Evolutionary conservation across 352 stramenopile genomes (phyloP).

Genomic region (Phytophthora ramorum): DNA sequence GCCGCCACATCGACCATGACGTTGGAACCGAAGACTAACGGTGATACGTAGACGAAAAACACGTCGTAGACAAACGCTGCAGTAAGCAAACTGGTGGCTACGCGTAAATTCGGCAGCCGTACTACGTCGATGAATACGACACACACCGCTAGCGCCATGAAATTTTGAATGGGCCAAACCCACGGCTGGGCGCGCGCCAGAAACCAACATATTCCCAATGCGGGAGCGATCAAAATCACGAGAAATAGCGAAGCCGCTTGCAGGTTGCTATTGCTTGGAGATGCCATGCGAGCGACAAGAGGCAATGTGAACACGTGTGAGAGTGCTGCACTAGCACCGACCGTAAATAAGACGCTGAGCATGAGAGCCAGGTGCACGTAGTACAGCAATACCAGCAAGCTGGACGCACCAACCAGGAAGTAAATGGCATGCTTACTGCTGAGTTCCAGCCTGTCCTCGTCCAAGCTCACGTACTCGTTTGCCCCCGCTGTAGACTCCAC

Average conservation of each 20-base stretch:
- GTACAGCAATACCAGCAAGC: conserved; percentile 67
- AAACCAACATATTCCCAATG: conserved; percentile 57
- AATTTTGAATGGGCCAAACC: conserved; percentile 89
- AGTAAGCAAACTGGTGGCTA: conserved; percentile 83
- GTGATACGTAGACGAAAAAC: conserved; percentile 95
- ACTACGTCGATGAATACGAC: conserved; percentile 90
- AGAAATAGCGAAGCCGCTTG: conserved; percentile 28
- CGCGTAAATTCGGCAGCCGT: conserved; percentile 74
- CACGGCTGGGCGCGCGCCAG: conserved; percentile 63
- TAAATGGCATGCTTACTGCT: conserved; percentile 56
- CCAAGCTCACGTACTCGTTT: conserved; percentile 42
- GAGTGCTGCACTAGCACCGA: conserved; percentile 55
- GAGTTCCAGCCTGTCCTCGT: conserved; percentile 52
- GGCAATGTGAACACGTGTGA: conserved; percentile 55
- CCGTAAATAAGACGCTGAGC: conserved; percentile 64
- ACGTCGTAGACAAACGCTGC: conserved; percentile 94
- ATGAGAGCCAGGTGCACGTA: conserved; percentile 66
- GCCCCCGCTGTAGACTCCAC: conserved; percentile 15
- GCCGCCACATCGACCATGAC: conserved; percentile 95
- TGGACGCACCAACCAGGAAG: conserved; percentile 65
- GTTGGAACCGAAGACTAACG: conserved; percentile 77
- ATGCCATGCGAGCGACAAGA: conserved; percentile 30
- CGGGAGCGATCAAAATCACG: conserved; percentile 23
- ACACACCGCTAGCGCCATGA: conserved; percentile 90
- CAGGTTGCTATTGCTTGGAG: conserved; percentile 16